Conservation (phyloP, 345 rosid genomes). For the Sonneratia alba region DNA sequence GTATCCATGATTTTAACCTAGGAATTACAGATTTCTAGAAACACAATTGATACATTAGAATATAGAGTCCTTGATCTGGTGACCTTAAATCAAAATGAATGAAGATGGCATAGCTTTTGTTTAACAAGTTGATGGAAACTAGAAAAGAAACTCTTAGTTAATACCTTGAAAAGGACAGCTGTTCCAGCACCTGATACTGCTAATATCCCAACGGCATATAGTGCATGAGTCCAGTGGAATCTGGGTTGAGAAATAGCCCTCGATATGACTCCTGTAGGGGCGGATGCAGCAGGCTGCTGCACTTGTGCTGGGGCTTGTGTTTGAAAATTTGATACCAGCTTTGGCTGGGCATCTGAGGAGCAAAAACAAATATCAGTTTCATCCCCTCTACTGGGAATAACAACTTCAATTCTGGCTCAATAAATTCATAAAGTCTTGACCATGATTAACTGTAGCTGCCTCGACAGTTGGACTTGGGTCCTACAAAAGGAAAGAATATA, state of each 20-base stretch:
- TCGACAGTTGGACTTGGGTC: constrained; percentile 76
- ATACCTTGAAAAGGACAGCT: constrained; percentile 69
- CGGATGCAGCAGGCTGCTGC: constrained; percentile 44
- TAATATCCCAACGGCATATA: constrained; percentile 60
- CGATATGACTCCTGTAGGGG: constrained; percentile 35
- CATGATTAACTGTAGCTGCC: constrained; percentile 41
- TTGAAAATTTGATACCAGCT: constrained; percentile 44
- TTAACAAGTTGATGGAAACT: background rate
- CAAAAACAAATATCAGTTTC: background rate
- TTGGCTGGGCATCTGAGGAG: constrained; percentile 40
- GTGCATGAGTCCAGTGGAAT: constrained; percentile 84
- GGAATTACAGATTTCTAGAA: constrained; percentile 70
- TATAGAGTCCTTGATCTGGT: background rate
- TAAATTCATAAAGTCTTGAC: constrained; percentile 22
- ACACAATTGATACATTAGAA: constrained; percentile 16
- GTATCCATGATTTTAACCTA: constrained; percentile 81
- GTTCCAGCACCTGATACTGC: constrained; percentile 91
- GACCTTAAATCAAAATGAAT: background rate
- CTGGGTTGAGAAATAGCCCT: constrained; percentile 21
- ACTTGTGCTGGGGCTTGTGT: constrained; percentile 44
- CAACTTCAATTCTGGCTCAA: background rate
- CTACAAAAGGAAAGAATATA: constrained; percentile 23
- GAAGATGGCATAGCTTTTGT: background rate
- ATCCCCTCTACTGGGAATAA: background rate
- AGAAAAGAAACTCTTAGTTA: background rate